Evolutionary conservation across 768 basidiomycete species (phyloP).

Genomic region (Clitopilus hobsonii): DNA sequence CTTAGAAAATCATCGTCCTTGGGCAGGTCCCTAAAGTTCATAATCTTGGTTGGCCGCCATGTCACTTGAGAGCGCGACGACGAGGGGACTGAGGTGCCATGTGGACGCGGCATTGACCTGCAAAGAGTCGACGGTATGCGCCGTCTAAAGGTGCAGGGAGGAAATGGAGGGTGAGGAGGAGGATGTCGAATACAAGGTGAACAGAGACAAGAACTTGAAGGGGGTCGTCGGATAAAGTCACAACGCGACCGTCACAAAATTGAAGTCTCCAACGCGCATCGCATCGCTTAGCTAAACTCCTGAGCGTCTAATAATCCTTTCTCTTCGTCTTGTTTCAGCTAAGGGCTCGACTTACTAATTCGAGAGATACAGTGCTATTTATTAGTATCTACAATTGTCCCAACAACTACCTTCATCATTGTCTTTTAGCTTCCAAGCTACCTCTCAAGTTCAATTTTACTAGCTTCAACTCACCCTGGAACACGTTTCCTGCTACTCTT

Average conservation of each 20-base stretch:
- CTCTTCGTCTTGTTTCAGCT: too few relatives aligned
- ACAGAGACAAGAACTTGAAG: background rate
- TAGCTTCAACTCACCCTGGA: background rate
- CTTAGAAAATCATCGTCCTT: constrained; percentile 90
- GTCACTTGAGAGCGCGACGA: constrained; percentile 26
- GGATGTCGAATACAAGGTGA: constrained; percentile 14
- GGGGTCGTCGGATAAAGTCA: background rate
- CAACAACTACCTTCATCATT: background rate
- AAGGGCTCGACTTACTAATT: too few relatives aligned
- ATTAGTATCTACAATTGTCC: too few relatives aligned
- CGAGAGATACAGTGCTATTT: too few relatives aligned
- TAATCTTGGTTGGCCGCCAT: constrained; percentile 85
- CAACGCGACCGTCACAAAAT: background rate
- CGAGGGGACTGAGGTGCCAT: constrained; percentile 10
- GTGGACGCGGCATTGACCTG: constrained; percentile 10
- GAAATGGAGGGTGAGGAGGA: constrained; percentile 13
- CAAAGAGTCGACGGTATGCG: too few relatives aligned
- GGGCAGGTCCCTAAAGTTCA: constrained; percentile 88
- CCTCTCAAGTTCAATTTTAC: background rate
- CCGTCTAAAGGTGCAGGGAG: constrained; percentile 6
- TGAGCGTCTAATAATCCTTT: background rate
- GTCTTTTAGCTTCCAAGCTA: background rate
- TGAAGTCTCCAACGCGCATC: background rate
- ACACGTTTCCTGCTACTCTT: too few relatives aligned
- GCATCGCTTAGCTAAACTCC: background rate